Base-by-base conservation (phyloP, 2,329 filamentous ascomycete genomes). In the Emericellopsis cladophorae region DNA sequence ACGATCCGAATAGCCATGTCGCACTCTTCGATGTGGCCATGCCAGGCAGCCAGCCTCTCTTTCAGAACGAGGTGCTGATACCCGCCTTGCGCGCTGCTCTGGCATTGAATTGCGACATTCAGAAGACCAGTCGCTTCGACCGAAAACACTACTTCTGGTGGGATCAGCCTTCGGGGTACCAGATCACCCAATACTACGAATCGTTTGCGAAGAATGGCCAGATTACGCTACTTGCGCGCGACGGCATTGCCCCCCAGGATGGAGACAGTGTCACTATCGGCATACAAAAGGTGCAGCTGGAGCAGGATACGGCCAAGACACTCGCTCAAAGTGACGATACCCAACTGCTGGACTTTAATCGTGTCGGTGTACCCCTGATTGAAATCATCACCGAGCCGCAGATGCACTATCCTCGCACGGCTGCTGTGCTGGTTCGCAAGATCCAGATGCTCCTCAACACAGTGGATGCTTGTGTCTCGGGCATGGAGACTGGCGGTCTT, bases 111-210 rank as follows among this genome's bases (percentile, higher is more conserved):
- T 96, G 92, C 60, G 65, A 79, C 2, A 73, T 96, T 40, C 83
- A 93, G 55, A 67, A 63, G 2, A 71, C 76, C 50, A 95, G 88
- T 59, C 77, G 76, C 41, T 98, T 95, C 63, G 92, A 98, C 60
- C 74, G 92, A 47, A 98, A 98, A 59, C 92, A 98, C 61, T 98
- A 98, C 62, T 96, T 98, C 61, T 95, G 95, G 67, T 94, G 92
- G 76, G 92, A 98, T 59, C 92, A 98, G 60, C 92, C 92, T 1
- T 76, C 86, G 0, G 92, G 92, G 0, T 98, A 98, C 60, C 92
- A 98, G 60, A 94, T 98, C 47, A 98, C 92, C 2, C 92, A 98
- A 56, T 96, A 90, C 64, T 95, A 96, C 58, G 66, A 78, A 43
- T 78, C 79, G 0, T 77, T 82, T 49, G 79, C 79, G 1, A 76